Conservation (phyloP, 106 monocot species). For the Acanthochlamys bracteata region DNA sequence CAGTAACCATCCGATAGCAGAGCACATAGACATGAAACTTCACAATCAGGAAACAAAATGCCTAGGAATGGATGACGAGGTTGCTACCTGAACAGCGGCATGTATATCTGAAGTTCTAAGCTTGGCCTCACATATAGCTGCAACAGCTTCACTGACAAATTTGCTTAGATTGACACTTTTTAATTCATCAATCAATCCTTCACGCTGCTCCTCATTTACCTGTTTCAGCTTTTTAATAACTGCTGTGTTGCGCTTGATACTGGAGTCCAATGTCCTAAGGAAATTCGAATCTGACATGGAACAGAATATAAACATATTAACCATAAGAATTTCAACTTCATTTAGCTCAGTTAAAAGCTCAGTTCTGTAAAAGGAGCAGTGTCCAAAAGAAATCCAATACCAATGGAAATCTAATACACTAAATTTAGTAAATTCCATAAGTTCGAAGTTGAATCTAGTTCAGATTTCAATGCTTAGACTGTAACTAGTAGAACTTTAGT, state of each 20-base stretch:
- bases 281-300: conserved; percentile 56
- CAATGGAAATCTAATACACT: neutral
- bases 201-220: conserved; percentile 85
- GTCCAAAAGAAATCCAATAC: no score
- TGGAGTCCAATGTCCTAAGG: conserved; percentile 87
- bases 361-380: neutral
- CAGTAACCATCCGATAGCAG: no score
- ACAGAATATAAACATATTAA: neutral
- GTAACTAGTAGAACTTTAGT: no score
- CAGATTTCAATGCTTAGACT: no score
- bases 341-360: neutral
- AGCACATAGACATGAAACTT: no score
- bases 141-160: conserved; percentile 97
- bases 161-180: conserved; percentile 93
- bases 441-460: neutral
- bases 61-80: no score
- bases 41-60: no score
- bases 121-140: conserved; percentile 89
- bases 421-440: neutral
- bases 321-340: neutral
- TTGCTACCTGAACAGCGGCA: conserved; percentile 87
- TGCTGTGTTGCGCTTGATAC: conserved; percentile 82
- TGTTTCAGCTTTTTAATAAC: conserved; percentile 94
- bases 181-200: conserved; percentile 80
- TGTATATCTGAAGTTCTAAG: conserved; percentile 86